Base-by-base conservation (phyloP, 2,329 filamentous ascomycete species). In the Escovopsis sp. region DNA sequence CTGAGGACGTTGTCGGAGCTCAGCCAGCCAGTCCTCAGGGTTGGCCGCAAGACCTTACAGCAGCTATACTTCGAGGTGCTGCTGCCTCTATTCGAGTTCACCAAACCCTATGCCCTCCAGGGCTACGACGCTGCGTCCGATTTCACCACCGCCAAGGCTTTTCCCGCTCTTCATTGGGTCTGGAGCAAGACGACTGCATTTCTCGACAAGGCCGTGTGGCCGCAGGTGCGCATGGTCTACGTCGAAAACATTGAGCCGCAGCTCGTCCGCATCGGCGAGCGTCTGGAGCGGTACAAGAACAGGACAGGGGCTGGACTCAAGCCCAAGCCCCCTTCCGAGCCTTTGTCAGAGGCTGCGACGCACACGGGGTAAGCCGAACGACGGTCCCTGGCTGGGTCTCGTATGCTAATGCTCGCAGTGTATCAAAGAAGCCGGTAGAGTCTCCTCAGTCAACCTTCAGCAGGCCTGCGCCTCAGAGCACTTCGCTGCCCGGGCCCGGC, bases 161-260 rank as follows among this genome's bases (percentile, higher is more conserved):
- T 93, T 41, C 89, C 89, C 1, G 77, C 82, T 38, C 72, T 75
- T 6, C 72, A 76, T 44, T 84, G 77, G 68, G 75, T 75, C 3
- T 85, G 82, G 72, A 77, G 77, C 43, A 77, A 77, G 45, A 73
- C 75, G 0, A 75, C 77, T 45, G 64, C 72, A 11, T 89, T 95
- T 55, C 64, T 93, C 32, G 76, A 86, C 45, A 75, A 76, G 38
- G 80, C 78, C 2, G 67, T 96, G 12, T 91, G 85, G 81, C 89
- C 89, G 2, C 80, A 82, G 49, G 48, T 95, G 10, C 77, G 82
- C 26, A 72, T 83, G 12, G 65, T 95, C 5, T 96, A 96, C 55
- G 75, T 80, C 10, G 80, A 94, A 55, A 94, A 94, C 53, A 88
- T 98, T 4, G 88, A 96, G 64, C 93, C 93, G 12, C 93, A 98